Percentiles rank a stretch among this genome's conserved stretches.
These are phyloP conservation scores for Verticillium nonalfalfae DNA, from an alignment of 2,329 filamentous ascomycete genomes.

Conservation along the genomic window DNA sequence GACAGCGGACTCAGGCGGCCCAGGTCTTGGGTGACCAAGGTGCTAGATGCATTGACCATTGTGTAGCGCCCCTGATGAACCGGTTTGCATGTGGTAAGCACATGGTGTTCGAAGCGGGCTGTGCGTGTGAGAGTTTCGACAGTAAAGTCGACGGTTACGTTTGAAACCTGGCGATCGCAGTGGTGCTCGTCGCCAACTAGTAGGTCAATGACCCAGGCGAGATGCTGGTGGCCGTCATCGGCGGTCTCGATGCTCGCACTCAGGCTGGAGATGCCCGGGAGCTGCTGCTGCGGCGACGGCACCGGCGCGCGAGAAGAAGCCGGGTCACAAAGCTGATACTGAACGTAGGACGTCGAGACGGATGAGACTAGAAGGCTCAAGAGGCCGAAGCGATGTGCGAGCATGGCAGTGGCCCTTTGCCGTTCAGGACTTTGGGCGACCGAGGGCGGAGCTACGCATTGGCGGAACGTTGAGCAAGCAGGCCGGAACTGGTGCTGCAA, in stretches of 20 bases:
- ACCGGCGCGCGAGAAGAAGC: no score
- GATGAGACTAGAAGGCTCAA: neutral
- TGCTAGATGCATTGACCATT: neutral
- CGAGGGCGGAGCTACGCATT: neutral
- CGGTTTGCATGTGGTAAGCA: neutral
- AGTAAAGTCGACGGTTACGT: neutral
- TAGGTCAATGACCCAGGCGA: neutral
- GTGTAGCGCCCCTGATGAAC: neutral
- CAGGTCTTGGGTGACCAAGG: constrained; percentile 5
- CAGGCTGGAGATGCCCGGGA: neutral
- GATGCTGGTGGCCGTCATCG: neutral
- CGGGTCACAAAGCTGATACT: neutral
- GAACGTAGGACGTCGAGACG: neutral
- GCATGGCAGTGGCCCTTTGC: neutral
- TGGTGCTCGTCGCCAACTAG: neutral
- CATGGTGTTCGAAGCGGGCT: neutral
- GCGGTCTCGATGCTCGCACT: neutral
- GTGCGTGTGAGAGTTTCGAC: neutral
- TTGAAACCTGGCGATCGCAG: neutral
- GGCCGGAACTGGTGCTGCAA: neutral
- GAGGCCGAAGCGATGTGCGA: neutral
- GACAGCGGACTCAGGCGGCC: constrained; percentile 7
- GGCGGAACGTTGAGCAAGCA: neutral
- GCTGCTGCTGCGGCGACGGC: no score
- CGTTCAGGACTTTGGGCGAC: neutral